Base-by-base conservation (phyloP, 495 filamentous ascomycete species). In the Penicillium argentinense region DNA sequence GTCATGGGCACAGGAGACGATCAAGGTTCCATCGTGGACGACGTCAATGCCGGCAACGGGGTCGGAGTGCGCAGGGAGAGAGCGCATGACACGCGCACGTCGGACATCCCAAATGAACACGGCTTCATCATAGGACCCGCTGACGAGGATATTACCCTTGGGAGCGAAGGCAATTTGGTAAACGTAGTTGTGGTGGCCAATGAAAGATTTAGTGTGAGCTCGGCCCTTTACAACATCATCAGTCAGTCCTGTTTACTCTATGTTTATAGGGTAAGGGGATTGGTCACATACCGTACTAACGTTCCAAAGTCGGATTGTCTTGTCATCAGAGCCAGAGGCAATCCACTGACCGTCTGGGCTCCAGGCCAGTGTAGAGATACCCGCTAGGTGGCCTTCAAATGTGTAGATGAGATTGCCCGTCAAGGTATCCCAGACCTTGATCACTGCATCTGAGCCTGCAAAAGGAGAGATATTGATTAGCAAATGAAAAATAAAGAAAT, bases 91-190 rank as follows among this genome's bases (percentile, higher is more conserved):
- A 19, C 81, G 71, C 3, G 87, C 89, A 0, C 88, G 85, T 0
- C 93, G 80, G 3, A 97, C 87, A 67, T 97, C 93, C 93, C 93
- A 98, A 18, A 97, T 68, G 53, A 96, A 95, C 0, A 98, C 87
- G 7, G 95, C 93, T 74, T 98, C 93, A 57, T 97, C 93, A 67
- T 96, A 97, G 56, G 88, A 92, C 13, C 93, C 95, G 46, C 87
- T 91, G 27, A 87, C 93, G 13, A 98, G 80, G 57, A 96, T 96
- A 58, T 97, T 97, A 27, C 93, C 95, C 67, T 96, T 96, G 1
- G 95, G 93, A 12, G 88, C 88, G 67, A 97, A 98, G 16, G 91
- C 89, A 37, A 98, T 76, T 26, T 85, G 85, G 67, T 92, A 96
- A 33, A 98, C 84, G 72, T 96, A 97, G 62, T 91, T 97, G 62